These are phyloP conservation scores for Ormosia emarginata DNA, from an alignment of 306 rosid species.

Conservation along the genomic window DNA sequence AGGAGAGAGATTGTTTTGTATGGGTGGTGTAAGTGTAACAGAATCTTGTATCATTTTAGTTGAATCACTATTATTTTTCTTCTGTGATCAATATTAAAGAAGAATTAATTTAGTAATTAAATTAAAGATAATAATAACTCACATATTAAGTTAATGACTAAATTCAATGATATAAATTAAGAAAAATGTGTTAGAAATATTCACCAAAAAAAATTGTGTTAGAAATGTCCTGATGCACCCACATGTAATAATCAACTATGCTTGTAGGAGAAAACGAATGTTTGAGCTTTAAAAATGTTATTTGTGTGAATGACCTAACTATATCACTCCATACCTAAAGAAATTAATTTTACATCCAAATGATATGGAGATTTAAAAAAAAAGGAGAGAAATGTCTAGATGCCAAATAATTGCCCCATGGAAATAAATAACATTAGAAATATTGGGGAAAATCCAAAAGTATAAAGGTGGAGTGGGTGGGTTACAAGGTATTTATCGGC, in stretches of 20 bases:
- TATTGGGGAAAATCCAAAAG: neutral
- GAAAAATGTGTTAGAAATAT: too few species aligned
- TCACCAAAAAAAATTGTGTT: neutral
- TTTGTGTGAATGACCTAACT: neutral
- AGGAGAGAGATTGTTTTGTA: neutral
- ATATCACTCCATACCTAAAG: too few species aligned
- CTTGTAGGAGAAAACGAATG: neutral
- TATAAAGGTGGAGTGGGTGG: neutral
- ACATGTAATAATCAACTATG: neutral
- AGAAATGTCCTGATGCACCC: neutral
- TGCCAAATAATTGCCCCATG: neutral
- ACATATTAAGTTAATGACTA: too few species aligned
- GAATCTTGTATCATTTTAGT: neutral
- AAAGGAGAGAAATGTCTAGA: neutral
- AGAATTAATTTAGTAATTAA: too few species aligned
- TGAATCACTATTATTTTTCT: neutral
- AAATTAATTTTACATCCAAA: too few species aligned
- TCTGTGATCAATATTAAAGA: neutral
- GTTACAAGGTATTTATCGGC: neutral
- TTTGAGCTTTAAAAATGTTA: neutral
- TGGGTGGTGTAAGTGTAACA: neutral
- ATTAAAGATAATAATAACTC: too few species aligned
- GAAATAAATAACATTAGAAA: neutral
- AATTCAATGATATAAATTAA: too few species aligned
- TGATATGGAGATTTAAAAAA: too few species aligned